phyloP scores from a whole-genome alignment of 108 stramenopile genomes.

The Fistulifera pelliculosa region DNA sequence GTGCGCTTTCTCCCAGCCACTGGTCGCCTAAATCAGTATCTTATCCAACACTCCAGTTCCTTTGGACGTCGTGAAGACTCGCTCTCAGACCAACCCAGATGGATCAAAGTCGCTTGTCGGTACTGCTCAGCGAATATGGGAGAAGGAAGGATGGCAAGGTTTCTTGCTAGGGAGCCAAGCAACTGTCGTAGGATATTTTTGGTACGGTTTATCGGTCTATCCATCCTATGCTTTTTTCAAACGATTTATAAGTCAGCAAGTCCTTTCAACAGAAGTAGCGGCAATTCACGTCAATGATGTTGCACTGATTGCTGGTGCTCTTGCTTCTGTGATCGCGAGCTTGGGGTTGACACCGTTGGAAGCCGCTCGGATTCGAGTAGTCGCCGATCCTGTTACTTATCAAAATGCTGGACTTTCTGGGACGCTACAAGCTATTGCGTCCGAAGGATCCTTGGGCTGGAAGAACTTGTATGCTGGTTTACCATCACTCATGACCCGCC shows the following conservation, averaged over 20 bases:
- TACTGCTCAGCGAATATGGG: slow-evolving; percentile 42
- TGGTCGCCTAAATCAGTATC: too few species aligned
- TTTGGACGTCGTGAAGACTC: slow-evolving; percentile 86
- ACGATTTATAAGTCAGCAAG: slow-evolving; percentile 33
- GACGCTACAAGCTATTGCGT: slow-evolving; percentile 53
- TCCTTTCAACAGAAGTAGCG: slow-evolving; percentile 45
- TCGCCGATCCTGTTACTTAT: slow-evolving; percentile 75
- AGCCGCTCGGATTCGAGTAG: slow-evolving; percentile 81
- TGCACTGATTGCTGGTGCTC: slow-evolving; percentile 81
- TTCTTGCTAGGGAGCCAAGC: slow-evolving; percentile 83
- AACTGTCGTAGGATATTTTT: slow-evolving; percentile 84
- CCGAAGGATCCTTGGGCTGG: slow-evolving; percentile 58
- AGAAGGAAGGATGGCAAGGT: slow-evolving; percentile 58
- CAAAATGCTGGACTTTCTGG: slow-evolving; percentile 48
- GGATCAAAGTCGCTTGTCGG: not conserved
- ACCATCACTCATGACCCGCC: slow-evolving; percentile 82
- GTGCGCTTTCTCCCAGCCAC: too few species aligned
- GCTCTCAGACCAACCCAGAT: slow-evolving; percentile 71
- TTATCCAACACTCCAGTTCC: slow-evolving; percentile 35
- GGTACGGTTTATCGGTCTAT: slow-evolving; percentile 92
- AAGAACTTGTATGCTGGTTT: slow-evolving; percentile 77
- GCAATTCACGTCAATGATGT: slow-evolving; percentile 59
- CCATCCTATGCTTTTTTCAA: slow-evolving; percentile 90
- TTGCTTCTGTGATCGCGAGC: slow-evolving; percentile 82
- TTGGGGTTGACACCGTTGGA: slow-evolving; percentile 82